Evolutionary conservation across 306 rosid species (phyloP), one percentile per base, ranked within the genome.

Genomic region (Cercis canadensis): DNA sequence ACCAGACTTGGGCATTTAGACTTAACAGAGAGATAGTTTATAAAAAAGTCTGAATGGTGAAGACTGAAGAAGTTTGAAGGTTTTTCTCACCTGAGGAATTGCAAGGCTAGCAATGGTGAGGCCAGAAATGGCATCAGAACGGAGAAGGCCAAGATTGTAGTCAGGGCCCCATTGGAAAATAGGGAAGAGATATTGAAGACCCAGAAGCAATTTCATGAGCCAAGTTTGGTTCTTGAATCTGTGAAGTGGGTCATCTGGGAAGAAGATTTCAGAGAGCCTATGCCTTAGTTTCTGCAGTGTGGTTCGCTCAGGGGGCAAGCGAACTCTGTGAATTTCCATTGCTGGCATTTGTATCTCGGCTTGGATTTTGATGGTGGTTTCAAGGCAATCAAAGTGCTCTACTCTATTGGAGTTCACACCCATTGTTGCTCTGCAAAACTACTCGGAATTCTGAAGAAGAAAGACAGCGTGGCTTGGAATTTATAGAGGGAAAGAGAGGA

Each of bases 61-160:
- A 6, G 52, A 49, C 8, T 1, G 43, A 37, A 37, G 11, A 70
- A 16, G 40, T 18, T 17, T 19, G n/a, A 60, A 2, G 37, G 51
- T 19, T 45, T 39, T 6, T 54, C 49, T 62, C 19, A 92, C 99
- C 96, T 91, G 99, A 33, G 99, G 99, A 63, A 95, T 95, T 49
- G 97, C 96, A 5, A 95, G 96, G 69, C 96, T 91, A 37, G 97
- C 99, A 75, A 95, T 95, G 74, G 99, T 95, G 85, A 95, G 96
- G 6, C 99, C 99, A 32, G 97, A 87, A 43, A 95, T 77, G 68
- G 78, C 2, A 41, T 95, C 99, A 40, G 92, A 85, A 63, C 82
- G 89, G 57, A 95, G 81, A 65, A 87, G 92, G 3, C 40, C 8
- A 5, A 81, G 72, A 49, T 47, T 73, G 75, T 95, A 91, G 0